phyloP scores from a whole-genome alignment of 129 eudicot species.

The Gnaphalium uliginosum region DNA sequence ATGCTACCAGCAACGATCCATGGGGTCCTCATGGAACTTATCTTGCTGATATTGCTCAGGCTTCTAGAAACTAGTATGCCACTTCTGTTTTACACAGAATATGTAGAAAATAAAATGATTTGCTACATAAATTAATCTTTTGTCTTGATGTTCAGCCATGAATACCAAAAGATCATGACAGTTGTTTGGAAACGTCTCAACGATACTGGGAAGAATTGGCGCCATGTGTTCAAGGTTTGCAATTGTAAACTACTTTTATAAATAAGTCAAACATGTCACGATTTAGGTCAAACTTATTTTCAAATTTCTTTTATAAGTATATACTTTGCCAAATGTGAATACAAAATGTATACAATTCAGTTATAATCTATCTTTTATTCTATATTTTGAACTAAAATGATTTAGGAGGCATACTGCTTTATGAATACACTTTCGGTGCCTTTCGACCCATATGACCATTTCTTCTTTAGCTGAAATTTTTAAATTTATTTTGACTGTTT shows the following conservation, averaged over 20 bases:
- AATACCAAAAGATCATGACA: slow-evolving; percentile 90
- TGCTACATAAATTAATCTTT: slow-evolving; percentile 6
- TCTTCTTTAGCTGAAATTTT: background rate
- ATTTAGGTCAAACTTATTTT: background rate
- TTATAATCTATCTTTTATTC: background rate
- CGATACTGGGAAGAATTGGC: slow-evolving; percentile 96
- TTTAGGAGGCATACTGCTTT: background rate
- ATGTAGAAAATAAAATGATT: background rate
- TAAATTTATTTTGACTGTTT: background rate
- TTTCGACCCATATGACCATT: background rate
- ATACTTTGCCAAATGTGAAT: background rate
- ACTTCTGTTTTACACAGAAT: background rate
- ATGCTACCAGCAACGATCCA: slow-evolving; percentile 98
- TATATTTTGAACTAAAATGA: background rate
- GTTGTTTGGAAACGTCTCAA: slow-evolving; percentile 86
- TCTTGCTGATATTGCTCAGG: slow-evolving; percentile 94
- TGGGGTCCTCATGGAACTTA: slow-evolving; percentile 99
- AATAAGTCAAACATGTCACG: background rate
- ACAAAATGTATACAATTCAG: background rate
- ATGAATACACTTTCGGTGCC: background rate
- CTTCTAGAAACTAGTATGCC: slow-evolving; percentile 89
- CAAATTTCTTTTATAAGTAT: background rate
- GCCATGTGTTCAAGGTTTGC: slow-evolving; percentile 95
- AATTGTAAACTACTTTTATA: background rate
- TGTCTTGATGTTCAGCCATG: slow-evolving; percentile 64